Evolutionary conservation across 768 basidiomycete genomes (phyloP).

Genomic region (Amylocystis lapponica): DNA sequence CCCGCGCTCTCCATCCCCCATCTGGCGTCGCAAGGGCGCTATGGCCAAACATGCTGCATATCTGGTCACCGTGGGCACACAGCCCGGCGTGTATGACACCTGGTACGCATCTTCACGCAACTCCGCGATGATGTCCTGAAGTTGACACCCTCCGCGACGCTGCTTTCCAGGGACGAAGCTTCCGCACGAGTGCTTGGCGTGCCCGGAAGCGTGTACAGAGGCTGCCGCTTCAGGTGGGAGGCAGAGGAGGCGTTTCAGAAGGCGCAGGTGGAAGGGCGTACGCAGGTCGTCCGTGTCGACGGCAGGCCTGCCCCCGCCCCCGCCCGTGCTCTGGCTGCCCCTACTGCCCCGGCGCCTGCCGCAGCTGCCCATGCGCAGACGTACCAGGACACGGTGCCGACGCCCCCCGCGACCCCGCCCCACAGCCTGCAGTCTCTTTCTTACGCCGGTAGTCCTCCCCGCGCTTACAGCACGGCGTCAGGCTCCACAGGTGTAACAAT

Average conservation of each 20-base stretch:
- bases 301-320: background rate
- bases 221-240: conserved; percentile 2
- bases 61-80: conserved; percentile 16
- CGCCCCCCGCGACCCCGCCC: too few species aligned
- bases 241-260: conserved; percentile 4
- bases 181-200: background rate
- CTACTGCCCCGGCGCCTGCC: too few species aligned
- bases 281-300: conserved; percentile 1
- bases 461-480: too few species aligned
- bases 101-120: too few species aligned
- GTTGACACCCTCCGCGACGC: background rate
- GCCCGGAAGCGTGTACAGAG: conserved; percentile 2
- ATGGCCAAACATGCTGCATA: conserved; percentile 13
- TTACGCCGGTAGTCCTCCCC: too few species aligned
- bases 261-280: background rate
- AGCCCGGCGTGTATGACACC: conserved; percentile 17
- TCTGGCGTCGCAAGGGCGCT: too few species aligned
- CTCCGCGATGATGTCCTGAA: background rate
- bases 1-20: background rate
- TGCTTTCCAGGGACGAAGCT: conserved; percentile 5
- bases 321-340: too few species aligned
- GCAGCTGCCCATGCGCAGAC: too few species aligned
- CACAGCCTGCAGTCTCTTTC: too few species aligned
- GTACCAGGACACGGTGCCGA: too few species aligned
- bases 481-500: too few species aligned